A percentile compares a stretch with the other conserved stretches of the same genome.
These are phyloP conservation scores for Mucor lusitanicus DNA, from an alignment of 371 early-diverging fungal species.

Conservation along the genomic window DNA sequence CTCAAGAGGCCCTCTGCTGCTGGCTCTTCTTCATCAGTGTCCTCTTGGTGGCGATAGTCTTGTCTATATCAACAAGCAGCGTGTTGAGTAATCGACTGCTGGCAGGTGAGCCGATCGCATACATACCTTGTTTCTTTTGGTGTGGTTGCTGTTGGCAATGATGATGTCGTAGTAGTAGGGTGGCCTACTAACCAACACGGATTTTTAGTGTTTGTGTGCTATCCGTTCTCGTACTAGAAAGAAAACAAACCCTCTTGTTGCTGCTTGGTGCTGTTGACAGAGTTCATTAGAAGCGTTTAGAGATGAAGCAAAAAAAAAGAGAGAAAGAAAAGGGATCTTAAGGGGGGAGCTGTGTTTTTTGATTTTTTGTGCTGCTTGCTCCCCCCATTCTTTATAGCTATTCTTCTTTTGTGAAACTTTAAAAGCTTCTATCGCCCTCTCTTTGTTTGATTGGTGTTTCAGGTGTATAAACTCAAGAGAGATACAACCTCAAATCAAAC, in stretches of 20 bases:
- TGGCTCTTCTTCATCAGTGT: constrained; percentile 1
- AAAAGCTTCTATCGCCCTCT: background rate
- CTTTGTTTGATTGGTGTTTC: constrained; percentile 1
- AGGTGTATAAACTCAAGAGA: background rate
- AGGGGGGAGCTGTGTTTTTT: background rate
- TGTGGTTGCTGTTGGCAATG: background rate
- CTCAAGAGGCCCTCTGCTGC: constrained; percentile 39
- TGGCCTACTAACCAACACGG: background rate
- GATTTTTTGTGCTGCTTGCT: no score
- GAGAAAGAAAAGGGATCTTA: background rate
- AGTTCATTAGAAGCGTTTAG: background rate
- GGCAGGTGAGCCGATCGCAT: background rate
- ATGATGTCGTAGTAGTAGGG: background rate
- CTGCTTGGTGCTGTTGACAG: background rate
- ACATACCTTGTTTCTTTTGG: background rate
- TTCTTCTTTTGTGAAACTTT: background rate
- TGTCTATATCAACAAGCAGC: background rate
- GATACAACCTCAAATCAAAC: background rate
- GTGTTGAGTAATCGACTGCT: background rate
- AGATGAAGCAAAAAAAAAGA: background rate
- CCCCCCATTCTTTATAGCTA: background rate
- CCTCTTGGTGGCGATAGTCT: background rate
- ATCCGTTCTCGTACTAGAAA: no score
- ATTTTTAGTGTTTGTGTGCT: no score
- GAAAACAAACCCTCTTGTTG: background rate